These are phyloP conservation scores for Sparassis latifolia DNA, from an alignment of 1,284 basidiomycete species.

Conservation along the genomic window DNA sequence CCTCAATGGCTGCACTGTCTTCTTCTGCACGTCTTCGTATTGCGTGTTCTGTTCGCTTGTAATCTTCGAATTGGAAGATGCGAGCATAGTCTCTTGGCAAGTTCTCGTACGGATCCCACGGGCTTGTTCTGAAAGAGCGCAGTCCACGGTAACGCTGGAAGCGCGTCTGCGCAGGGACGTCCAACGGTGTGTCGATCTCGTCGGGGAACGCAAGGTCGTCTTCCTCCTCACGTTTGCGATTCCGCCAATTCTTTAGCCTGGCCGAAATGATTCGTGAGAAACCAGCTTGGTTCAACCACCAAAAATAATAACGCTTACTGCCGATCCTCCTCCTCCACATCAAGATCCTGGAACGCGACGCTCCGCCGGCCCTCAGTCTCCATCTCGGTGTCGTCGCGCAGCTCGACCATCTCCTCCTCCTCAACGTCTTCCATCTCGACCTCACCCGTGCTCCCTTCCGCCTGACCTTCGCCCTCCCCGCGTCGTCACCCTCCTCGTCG, in stretches of 20 bases:
- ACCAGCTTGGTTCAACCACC: neutral
- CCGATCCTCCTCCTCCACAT: slow-evolving; percentile 76
- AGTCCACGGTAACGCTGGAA: slow-evolving; percentile 93
- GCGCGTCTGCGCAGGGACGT: slow-evolving; percentile 78
- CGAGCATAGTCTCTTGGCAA: slow-evolving; percentile 90
- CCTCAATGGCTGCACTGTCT: slow-evolving; percentile 58
- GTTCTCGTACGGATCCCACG: slow-evolving; percentile 98
- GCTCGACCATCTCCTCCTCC: slow-evolving; percentile 59
- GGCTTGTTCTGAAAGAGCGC: slow-evolving; percentile 88
- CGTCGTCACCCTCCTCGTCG: slow-evolving; percentile 56
- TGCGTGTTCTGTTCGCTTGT: slow-evolving; percentile 76
- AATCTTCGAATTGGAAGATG: slow-evolving; percentile 98
- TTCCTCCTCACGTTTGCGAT: slow-evolving; percentile 62
- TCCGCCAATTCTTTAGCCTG: slow-evolving; percentile 68
- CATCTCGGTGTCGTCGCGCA: slow-evolving; percentile 44
- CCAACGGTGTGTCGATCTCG: slow-evolving; percentile 94
- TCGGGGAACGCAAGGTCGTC: slow-evolving; percentile 89
- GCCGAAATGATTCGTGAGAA: neutral
- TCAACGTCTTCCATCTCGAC: slow-evolving; percentile 50
- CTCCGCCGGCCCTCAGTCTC: slow-evolving; percentile 55
- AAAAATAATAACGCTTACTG: slow-evolving; percentile 48
- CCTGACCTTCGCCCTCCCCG: slow-evolving; percentile 34
- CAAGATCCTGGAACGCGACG: slow-evolving; percentile 69
- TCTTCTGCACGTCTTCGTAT: slow-evolving; percentile 63
- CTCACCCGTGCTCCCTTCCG: slow-evolving; percentile 26